Percentiles rank a stretch among this genome's conserved stretches.
phyloP scores from a whole-genome alignment of 2,329 filamentous ascomycete genomes.

The Volutella citrinella region DNA sequence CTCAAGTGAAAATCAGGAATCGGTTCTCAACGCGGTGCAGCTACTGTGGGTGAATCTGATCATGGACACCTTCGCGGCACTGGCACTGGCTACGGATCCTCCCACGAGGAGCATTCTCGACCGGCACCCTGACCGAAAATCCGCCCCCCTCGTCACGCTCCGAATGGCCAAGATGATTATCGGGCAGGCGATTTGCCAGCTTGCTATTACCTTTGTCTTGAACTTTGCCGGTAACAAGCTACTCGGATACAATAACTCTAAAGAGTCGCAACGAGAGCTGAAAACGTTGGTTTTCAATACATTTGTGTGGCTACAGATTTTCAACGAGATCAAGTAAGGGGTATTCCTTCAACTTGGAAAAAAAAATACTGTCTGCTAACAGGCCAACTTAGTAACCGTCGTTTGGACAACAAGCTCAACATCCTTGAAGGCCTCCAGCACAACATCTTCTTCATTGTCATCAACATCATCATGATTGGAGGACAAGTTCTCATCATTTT shows the following conservation, averaged over 20 bases:
- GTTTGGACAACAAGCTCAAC: conserved; percentile 82
- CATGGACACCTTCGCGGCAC: conserved; percentile 62
- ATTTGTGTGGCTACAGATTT: conserved; percentile 72
- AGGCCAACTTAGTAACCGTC: conserved; percentile 51
- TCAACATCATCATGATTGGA: conserved; percentile 78
- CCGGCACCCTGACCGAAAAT: conserved; percentile 56
- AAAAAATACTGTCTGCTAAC: no score
- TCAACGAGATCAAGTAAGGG: conserved; percentile 61
- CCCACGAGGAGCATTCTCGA: conserved; percentile 57
- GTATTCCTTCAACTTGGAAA: no score
- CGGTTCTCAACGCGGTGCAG: conserved; percentile 58
- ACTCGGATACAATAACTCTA: conserved; percentile 39
- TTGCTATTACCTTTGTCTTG: conserved; percentile 54
- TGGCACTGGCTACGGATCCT: conserved; percentile 63
- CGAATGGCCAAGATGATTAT: conserved; percentile 64
- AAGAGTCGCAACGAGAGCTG: conserved; percentile 33
- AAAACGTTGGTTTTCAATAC: conserved; percentile 66
- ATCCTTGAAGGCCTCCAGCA: conserved; percentile 77
- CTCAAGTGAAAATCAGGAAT: conserved; percentile 45
- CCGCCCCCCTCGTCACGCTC: conserved; percentile 70
- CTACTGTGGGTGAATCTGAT: conserved; percentile 63
- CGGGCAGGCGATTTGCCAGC: conserved; percentile 59
- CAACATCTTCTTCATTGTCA: conserved; percentile 80
- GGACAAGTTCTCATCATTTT: conserved; percentile 84
- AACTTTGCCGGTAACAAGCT: conserved; percentile 60